phyloP scores from a whole-genome alignment of 83 land plant genomes.

The Picea engelmannii region DNA sequence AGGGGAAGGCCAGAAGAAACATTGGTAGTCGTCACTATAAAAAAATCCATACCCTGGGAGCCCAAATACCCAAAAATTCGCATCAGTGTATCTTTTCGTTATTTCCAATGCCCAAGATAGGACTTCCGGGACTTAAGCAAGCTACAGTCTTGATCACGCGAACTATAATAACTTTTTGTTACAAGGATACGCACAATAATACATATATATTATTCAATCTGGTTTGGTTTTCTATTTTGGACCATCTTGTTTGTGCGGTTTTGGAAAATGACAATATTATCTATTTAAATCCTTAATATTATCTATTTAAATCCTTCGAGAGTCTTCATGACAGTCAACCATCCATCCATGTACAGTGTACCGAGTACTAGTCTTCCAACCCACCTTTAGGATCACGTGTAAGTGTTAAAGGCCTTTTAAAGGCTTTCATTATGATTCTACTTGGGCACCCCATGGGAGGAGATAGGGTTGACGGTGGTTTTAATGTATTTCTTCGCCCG shows the following conservation, averaged over 20 bases:
- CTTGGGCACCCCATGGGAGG: background rate
- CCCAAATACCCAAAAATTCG: constrained; percentile 6
- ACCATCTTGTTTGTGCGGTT: background rate
- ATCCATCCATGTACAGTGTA: too few species aligned
- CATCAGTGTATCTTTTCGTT: background rate
- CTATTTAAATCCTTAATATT: too few species aligned
- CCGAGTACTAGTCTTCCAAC: background rate
- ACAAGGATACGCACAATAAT: too few species aligned
- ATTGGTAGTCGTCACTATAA: background rate
- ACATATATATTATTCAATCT: background rate
- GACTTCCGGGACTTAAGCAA: constrained; percentile 9
- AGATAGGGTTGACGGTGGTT: constrained; percentile 1
- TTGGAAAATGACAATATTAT: background rate
- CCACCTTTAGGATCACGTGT: constrained; percentile 11
- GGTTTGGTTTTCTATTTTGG: background rate
- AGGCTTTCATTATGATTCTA: background rate
- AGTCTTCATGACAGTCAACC: constrained; percentile 1
- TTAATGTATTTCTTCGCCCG: background rate
- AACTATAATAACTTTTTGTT: background rate
- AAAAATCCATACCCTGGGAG: background rate
- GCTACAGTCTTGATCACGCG: background rate
- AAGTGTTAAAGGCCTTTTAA: background rate
- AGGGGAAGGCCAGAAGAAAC: background rate
- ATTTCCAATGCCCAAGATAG: constrained; percentile 8
- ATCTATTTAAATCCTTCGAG: background rate